phyloP scores from a whole-genome alignment of 345 rosid genomes.

The Chamaenerion angustifolium region DNA sequence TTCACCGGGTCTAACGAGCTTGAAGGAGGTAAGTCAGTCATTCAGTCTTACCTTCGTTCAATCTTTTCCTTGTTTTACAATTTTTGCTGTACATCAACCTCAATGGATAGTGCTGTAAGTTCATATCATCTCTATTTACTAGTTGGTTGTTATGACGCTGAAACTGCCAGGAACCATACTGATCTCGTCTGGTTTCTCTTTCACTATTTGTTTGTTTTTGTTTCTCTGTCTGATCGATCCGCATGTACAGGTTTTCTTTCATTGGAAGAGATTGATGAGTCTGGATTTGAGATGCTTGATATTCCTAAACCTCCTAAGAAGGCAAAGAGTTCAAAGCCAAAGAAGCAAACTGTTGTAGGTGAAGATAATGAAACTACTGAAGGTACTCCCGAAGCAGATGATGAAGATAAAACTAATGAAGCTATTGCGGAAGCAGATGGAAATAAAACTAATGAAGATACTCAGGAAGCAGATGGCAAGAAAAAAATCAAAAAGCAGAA shows the following conservation, averaged over 20 bases:
- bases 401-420: conserved; percentile 15
- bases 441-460: background rate
- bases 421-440: conserved; percentile 8
- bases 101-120: background rate
- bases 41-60: background rate
- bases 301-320: conserved; percentile 19
- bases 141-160: background rate
- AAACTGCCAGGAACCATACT: background rate
- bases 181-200: conserved; percentile 1
- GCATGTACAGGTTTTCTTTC: conserved; percentile 57
- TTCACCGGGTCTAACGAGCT: conserved; percentile 49
- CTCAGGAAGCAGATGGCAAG: conserved; percentile 4
- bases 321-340: conserved; percentile 22
- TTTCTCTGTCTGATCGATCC: conserved; percentile 1
- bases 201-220: background rate
- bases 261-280: conserved; percentile 84
- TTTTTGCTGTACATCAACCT: background rate
- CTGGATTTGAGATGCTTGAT: conserved; percentile 38
- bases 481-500: conserved; percentile 14
- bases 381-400: background rate
- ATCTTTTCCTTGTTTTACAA: background rate
- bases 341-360: conserved; percentile 13
- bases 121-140: background rate
- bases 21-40: conserved; percentile 50
- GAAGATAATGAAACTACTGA: conserved; percentile 7